Evolutionary conservation across 2,329 filamentous ascomycete genomes (phyloP), one percentile per base, ranked within the genome.

Genomic region (Phialophora expanda): DNA sequence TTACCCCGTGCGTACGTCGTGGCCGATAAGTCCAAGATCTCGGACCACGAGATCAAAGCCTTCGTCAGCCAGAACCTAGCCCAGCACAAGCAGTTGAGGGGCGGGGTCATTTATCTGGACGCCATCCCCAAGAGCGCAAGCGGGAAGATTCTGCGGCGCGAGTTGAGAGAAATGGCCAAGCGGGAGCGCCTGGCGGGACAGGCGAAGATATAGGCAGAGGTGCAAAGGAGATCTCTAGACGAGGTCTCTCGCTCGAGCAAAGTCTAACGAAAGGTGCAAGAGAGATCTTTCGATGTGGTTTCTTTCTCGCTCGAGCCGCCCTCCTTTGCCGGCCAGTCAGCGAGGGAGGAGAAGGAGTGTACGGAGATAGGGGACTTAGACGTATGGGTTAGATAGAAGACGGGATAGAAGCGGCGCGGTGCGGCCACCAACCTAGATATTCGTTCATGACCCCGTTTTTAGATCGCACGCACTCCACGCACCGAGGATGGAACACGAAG

Each of bases 1-100:
- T 74, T 79, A 4, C 79, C 79, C 0, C 65, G 79, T 32, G 80
- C 79, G 14, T 82, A 81, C 69, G 75, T 82, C 34, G 79, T 81
- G n/a, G 77, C 75, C 73, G 62, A 57, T 62, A 61, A 71, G 41
- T 63, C 67, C 28, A 59, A 65, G 53, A 65, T 70, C 58, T 41
- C 74, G 71, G 73, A 74, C 75, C 55, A 73, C 41, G 34, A 75
- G 54, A 77, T 82, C 51, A 66, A 72, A 58, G 70, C 72, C n/a
- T 73, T 73, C 56, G 73, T 77, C 3, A 70, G 73, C 56, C 64
- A 66, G 9, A 70, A 74, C 28, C 69, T 75, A 6, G 75, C 76
- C 2, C 66, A 68, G 24, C 74, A 77, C 59, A 78, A 79, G 66
- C 69, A 73, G 67, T 65, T 79, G 38, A 68, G 76, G 32, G 77